These are phyloP conservation scores for Microsporum canis DNA, from an alignment of 2,329 filamentous ascomycete species.

Conservation along the genomic window DNA sequence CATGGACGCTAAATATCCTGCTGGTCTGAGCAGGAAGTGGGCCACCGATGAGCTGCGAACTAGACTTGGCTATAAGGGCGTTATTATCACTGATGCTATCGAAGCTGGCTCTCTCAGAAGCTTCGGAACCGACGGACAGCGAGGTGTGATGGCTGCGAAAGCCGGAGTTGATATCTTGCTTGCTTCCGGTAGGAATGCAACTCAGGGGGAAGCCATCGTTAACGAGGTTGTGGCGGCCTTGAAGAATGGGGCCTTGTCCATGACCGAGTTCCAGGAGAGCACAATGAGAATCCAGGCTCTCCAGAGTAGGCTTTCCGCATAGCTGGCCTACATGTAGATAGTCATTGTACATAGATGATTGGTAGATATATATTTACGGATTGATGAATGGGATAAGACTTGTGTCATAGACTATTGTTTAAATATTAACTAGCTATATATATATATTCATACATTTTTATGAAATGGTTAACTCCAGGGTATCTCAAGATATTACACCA, in stretches of 20 bases:
- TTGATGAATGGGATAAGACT: not conserved
- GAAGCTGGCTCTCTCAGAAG: conserved; percentile 21
- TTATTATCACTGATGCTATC: conserved; percentile 24
- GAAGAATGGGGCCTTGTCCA: not conserved
- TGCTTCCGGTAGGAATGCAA: conserved; percentile 20
- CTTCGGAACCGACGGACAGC: conserved; percentile 18
- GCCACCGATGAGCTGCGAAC: conserved; percentile 20
- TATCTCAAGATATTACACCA: not conserved
- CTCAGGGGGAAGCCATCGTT: conserved; percentile 21
- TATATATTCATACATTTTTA: not conserved
- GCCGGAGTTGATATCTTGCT: conserved; percentile 26
- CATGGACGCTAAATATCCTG: conserved; percentile 21
- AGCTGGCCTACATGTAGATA: not conserved
- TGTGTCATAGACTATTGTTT: not conserved
- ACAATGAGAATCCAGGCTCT: conserved; percentile 3
- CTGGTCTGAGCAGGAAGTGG: conserved; percentile 21
- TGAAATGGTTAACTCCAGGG: not conserved
- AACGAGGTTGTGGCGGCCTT: conserved; percentile 13
- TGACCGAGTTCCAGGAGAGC: conserved; percentile 2
- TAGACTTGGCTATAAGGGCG: conserved; percentile 20
- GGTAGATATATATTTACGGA: not conserved
- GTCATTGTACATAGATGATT: not conserved
- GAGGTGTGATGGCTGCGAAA: conserved; percentile 18
- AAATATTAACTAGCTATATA: not conserved
- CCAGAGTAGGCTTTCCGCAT: not conserved